phyloP scores from a whole-genome alignment of 805 yeast genomes.

The Lachancea fermentati region DNA sequence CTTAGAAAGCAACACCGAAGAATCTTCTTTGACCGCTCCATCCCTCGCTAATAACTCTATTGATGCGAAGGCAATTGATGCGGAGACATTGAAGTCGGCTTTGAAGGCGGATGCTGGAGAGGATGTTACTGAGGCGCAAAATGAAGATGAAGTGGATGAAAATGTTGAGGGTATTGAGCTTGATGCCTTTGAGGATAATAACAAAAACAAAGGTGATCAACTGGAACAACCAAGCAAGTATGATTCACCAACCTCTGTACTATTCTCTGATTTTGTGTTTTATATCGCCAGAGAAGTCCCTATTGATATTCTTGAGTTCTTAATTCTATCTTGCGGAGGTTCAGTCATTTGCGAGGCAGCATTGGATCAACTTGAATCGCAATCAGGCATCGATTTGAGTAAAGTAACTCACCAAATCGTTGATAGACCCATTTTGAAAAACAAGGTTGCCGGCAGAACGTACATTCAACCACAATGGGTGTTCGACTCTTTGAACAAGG shows the following conservation, averaged over 20 bases:
- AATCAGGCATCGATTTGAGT: slow-evolving; percentile 49
- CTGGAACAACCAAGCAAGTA: slow-evolving; percentile 65
- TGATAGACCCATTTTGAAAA: slow-evolving; percentile 79
- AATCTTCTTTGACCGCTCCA: slow-evolving; percentile 30
- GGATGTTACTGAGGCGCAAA: slow-evolving; percentile 35
- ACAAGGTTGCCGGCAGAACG: slow-evolving; percentile 84
- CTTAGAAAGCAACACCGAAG: slow-evolving; percentile 45
- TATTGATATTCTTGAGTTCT: slow-evolving; percentile 81
- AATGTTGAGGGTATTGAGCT: slow-evolving; percentile 45
- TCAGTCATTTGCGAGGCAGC: slow-evolving; percentile 79
- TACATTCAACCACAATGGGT: slow-evolving; percentile 98
- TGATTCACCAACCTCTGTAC: slow-evolving; percentile 53
- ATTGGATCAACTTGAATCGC: slow-evolving; percentile 58
- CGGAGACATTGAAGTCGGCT: slow-evolving; percentile 51
- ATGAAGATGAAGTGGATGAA: slow-evolving; percentile 32
- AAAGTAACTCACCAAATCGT: slow-evolving; percentile 87
- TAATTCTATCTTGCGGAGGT: slow-evolving; percentile 84
- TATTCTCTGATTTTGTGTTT: slow-evolving; percentile 73
- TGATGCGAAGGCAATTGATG: slow-evolving; percentile 32
- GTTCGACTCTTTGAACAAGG: slow-evolving; percentile 83
- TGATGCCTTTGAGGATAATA: slow-evolving; percentile 66
- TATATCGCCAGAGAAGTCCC: slow-evolving; percentile 95
- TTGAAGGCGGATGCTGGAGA: slow-evolving; percentile 37
- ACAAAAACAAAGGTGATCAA: slow-evolving; percentile 58
- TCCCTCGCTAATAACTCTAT: slow-evolving; percentile 8